Percentiles rank a stretch among this genome's conserved stretches.
Conservation (phyloP, 805 yeast genomes). For the Candida krabiensis region DNA sequence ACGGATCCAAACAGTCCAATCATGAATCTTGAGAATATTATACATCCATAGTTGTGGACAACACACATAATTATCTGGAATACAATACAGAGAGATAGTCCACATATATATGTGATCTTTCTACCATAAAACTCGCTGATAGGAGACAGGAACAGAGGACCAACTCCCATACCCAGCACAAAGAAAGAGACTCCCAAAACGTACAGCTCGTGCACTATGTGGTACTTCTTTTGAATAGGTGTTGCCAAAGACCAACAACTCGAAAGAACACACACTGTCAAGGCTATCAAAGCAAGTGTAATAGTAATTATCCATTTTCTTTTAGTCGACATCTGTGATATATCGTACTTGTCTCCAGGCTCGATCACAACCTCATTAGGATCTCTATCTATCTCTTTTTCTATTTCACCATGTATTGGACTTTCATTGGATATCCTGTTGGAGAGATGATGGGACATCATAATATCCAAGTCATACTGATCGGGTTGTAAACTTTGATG, state of each 20-base stretch:
- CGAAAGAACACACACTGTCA: constrained; percentile 66
- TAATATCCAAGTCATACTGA: constrained; percentile 13
- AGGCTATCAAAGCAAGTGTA: constrained; percentile 53
- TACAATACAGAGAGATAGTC: constrained; percentile 44
- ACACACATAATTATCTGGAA: constrained; percentile 59
- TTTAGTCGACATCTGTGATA: constrained; percentile 36
- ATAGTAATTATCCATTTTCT: constrained; percentile 59
- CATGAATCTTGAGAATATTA: constrained; percentile 63
- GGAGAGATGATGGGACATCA: neutral
- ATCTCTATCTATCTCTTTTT: constrained; percentile 3
- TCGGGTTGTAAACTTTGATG: constrained; percentile 23
- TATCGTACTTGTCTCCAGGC: constrained; percentile 17
- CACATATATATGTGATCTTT: constrained; percentile 48
- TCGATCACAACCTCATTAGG: constrained; percentile 20
- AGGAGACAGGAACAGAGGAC: constrained; percentile 63
- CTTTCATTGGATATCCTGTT: too few species aligned
- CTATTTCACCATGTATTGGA: neutral
- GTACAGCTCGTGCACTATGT: constrained; percentile 57
- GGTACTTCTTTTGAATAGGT: constrained; percentile 47
- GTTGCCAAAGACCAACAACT: constrained; percentile 68
- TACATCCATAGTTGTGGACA: constrained; percentile 58
- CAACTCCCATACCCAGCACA: constrained; percentile 63
- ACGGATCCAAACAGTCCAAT: constrained; percentile 76
- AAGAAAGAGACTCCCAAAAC: constrained; percentile 57
- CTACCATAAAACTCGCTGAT: constrained; percentile 59